A percentile compares a stretch with the other conserved stretches of the same genome.
These are phyloP conservation scores for Cladophialophora bantiana DNA, from an alignment of 2,329 filamentous ascomycete genomes.

Conservation along the genomic window DNA sequence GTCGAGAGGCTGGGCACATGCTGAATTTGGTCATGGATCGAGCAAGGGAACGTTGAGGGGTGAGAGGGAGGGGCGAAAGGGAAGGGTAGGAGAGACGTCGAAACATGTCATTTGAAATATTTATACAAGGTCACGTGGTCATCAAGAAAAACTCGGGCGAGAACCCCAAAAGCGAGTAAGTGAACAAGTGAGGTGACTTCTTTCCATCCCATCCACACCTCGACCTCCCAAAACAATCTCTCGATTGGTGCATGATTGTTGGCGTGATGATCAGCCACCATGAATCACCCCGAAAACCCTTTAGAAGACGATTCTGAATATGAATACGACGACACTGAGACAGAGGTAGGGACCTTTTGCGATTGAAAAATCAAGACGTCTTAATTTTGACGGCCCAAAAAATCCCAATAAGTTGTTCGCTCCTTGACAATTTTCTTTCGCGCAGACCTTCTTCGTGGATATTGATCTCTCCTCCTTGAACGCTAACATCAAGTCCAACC, in stretches of 20 bases:
- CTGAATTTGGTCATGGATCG: background rate
- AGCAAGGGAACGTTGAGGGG: background rate
- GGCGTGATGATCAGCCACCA: constrained; percentile 16
- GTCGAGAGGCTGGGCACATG: background rate
- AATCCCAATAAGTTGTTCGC: constrained; percentile 14
- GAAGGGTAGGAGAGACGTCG: background rate
- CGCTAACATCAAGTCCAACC: constrained; percentile 44
- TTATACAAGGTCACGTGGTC: background rate
- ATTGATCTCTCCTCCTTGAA: constrained; percentile 62
- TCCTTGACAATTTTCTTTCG: constrained; percentile 25
- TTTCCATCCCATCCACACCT: background rate
- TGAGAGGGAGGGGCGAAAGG: background rate
- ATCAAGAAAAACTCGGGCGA: background rate
- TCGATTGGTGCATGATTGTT: background rate
- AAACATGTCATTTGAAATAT: constrained; percentile 18
- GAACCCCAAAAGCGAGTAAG: background rate
- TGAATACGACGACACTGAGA: constrained; percentile 62
- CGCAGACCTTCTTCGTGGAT: constrained; percentile 65
- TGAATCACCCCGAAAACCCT: constrained; percentile 42
- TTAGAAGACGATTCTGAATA: constrained; percentile 61
- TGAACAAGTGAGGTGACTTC: background rate
- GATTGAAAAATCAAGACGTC: constrained; percentile 9
- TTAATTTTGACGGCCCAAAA: background rate
- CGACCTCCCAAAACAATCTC: background rate
- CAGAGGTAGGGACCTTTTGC: constrained; percentile 52